Conservation (phyloP, 2,329 filamentous ascomycete species). For the Aspergillus proliferans region DNA sequence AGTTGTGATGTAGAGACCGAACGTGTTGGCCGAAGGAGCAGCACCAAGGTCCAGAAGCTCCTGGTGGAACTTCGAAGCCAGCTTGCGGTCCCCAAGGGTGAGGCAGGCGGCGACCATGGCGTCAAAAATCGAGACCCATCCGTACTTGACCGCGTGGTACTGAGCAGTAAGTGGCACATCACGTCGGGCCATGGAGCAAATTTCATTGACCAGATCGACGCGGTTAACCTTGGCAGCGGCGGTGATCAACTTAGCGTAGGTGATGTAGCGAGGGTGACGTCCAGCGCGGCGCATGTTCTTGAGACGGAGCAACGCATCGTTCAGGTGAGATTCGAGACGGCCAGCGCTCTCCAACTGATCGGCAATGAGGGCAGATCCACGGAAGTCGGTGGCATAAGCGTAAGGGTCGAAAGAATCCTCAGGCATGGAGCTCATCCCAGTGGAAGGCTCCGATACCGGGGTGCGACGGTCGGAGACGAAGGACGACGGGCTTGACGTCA, state of each 20-base stretch:
- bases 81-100: constrained; percentile 68
- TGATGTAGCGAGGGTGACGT: constrained; percentile 89
- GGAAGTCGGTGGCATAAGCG: constrained; percentile 82
- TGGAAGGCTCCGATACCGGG: constrained; percentile 39
- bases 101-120: constrained; percentile 93
- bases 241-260: constrained; percentile 90
- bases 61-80: constrained; percentile 82
- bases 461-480: constrained; percentile 37
- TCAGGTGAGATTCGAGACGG: constrained; percentile 65
- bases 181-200: constrained; percentile 79
- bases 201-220: constrained; percentile 74
- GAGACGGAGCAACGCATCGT: constrained; percentile 75
- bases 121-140: constrained; percentile 93
- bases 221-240: constrained; percentile 81
- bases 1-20: constrained; percentile 98
- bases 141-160: constrained; percentile 82
- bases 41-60: constrained; percentile 86
- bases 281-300: constrained; percentile 89
- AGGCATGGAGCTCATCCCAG: constrained; percentile 50
- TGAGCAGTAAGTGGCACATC: constrained; percentile 81
- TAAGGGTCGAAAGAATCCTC: constrained; percentile 90
- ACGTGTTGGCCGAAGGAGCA: constrained; percentile 93
- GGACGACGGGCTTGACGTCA: constrained; percentile 42
- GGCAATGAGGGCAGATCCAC: constrained; percentile 83
- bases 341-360: constrained; percentile 80